A percentile compares a stretch with the other conserved stretches of the same genome.
Conservation (phyloP, 805 yeast genomes). For the Suhomyces xylopsoci region DNA sequence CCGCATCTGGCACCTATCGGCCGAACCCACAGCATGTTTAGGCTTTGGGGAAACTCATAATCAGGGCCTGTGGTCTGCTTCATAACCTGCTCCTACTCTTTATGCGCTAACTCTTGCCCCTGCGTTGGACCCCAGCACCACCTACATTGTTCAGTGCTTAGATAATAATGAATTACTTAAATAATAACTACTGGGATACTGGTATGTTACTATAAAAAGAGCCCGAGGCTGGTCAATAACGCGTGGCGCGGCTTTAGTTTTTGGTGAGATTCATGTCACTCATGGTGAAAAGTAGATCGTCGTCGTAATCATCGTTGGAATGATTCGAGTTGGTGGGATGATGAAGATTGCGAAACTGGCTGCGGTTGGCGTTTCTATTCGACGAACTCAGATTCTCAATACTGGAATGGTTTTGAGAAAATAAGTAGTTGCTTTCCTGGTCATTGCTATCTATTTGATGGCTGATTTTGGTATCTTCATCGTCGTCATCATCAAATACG, state of each 20-base stretch:
- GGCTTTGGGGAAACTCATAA: neutral
- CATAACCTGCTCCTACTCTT: neutral
- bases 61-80: neutral
- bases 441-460: neutral
- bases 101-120: neutral
- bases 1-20: neutral
- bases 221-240: neutral
- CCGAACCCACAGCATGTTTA: no score
- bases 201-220: neutral
- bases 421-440: neutral
- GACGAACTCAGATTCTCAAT: constrained; percentile 1
- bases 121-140: neutral
- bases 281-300: constrained; percentile 66
- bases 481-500: constrained; percentile 48
- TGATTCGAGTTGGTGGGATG: neutral
- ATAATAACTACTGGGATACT: no score
- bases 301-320: constrained; percentile 30
- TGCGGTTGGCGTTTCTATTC: neutral
- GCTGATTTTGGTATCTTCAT: constrained; percentile 33
- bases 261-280: constrained; percentile 62
- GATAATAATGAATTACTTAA: no score
- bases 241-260: constrained; percentile 4
- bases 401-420: neutral
- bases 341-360: constrained; percentile 1
- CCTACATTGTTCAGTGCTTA: neutral